Percentiles rank a stretch among this genome's conserved stretches.
Conservation (phyloP, 2,329 filamentous ascomycete species). For the Mycosphaerella sp. region DNA sequence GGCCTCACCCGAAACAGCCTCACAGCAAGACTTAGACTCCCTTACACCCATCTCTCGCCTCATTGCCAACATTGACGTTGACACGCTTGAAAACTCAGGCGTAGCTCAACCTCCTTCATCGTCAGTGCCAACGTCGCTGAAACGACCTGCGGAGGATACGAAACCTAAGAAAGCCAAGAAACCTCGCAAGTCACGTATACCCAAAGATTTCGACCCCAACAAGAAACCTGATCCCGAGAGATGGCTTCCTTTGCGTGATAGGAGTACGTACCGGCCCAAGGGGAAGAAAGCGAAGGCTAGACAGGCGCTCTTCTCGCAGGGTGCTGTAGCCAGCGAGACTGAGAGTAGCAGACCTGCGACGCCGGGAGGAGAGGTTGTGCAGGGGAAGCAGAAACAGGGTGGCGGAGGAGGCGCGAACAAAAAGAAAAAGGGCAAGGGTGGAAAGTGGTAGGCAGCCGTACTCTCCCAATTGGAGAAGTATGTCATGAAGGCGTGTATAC, state of each 20-base stretch:
- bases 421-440: slow-evolving; percentile 32
- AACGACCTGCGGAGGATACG: slow-evolving; percentile 44
- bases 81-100: slow-evolving; percentile 59
- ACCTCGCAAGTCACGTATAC: slow-evolving; percentile 55
- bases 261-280: slow-evolving; percentile 82
- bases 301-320: slow-evolving; percentile 70
- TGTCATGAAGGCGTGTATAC: background rate
- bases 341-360: slow-evolving; percentile 32
- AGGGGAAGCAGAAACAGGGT: slow-evolving; percentile 40
- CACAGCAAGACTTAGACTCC: slow-evolving; percentile 47
- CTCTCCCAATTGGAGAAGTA: background rate
- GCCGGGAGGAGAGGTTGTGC: slow-evolving; percentile 36
- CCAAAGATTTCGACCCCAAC: slow-evolving; percentile 67
- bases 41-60: slow-evolving; percentile 60
- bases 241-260: slow-evolving; percentile 85
- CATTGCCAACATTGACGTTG: slow-evolving; percentile 54
- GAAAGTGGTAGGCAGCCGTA: slow-evolving; percentile 19
- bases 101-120: slow-evolving; percentile 43
- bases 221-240: slow-evolving; percentile 84
- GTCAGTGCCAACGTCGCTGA: slow-evolving; percentile 37
- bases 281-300: slow-evolving; percentile 75
- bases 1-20: slow-evolving; percentile 55
- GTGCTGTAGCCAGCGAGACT: slow-evolving; percentile 62
- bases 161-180: slow-evolving; percentile 52
- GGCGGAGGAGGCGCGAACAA: slow-evolving; percentile 38